Base-by-base conservation (phyloP, 2,329 filamentous ascomycete species). In the Cytospora chrysosperma region DNA sequence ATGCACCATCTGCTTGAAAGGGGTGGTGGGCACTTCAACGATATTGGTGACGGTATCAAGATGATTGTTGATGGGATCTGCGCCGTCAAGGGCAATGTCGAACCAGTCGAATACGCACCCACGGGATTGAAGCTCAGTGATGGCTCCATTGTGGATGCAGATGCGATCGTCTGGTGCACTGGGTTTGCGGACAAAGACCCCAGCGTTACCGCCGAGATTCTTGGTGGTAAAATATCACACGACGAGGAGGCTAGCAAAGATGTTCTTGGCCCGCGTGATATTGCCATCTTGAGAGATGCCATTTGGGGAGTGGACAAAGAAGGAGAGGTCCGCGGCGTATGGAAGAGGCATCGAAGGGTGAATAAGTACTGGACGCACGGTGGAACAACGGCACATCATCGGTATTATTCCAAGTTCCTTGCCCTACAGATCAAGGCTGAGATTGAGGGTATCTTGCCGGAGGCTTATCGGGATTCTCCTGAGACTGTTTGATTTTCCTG, bases 271-370 rank as follows among this genome's bases (percentile, higher is more conserved):
- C 71, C 75, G 0, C 51, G 62, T 2, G 69, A 73, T 1, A 67
- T 78, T 27, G 74, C 73, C 0, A 63, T 54, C 0, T 65, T 67
- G 34, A 34, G 79, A 7, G 78, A 81, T 47, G 70, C 71, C 1
- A 77, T 77, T 0, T 79, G 76, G 75, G 77, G 77, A 0, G 63
- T 78, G 1, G 77, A 80, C 63, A 66, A 51, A 2, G 78, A 81
- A 66, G 78, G 78, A 7, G 78, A 80, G 69, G 63, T 78, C 24
- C 72, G 76, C 0, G 77, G 78, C 0, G 61, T 79, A 67, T 78
- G 75, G 72, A 77, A 77, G 68, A 72, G 75, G 4, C 73, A 75
- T 6, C 34, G 62, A 3, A 64, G 61, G 6, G 30, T 74, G 13
- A 71, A 75, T 8, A 77, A 76, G 21, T 73, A 75, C 57, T 78